Evolutionary conservation across 192 early-diverging fungal species (phyloP), one percentile per base, ranked within the genome.

Genomic region (Coemansia sp.): DNA sequence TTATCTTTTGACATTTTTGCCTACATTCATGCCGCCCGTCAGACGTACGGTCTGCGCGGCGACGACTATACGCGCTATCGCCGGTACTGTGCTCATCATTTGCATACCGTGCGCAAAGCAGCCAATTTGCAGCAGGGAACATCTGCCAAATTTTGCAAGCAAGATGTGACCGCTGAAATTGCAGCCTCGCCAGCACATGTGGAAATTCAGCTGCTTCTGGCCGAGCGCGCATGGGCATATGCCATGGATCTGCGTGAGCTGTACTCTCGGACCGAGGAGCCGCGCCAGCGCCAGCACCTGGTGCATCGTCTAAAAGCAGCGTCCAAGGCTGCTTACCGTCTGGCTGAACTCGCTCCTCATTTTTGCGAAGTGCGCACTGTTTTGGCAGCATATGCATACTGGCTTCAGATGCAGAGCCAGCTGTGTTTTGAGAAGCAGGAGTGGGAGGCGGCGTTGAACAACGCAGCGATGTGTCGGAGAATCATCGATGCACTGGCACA

Each of bases 211-310:
- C 42, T 77, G 13, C 61, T 77, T 3, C 63, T 71, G 42, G 59
- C 68, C 2, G 73, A 77, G 64, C 67, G 73, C 14, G 68, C 73
- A 5, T 77, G 73, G 73, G 73, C 73, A 2, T 70, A 56, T 41
- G 67, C 73, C 13, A 77, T 77, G 73, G 63, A 77, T 28, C 63
- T 77, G 3, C 67, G 68, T 52, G 73, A 77, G 59, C 63, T 59
- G 52, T 59, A 66, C 49, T 50, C 67, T 31, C 57, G 68, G 49
- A 77, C 73, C 9, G 73, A 77, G 48, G 73, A 77, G 58, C 63
- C 73, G 13, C 68, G 73, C 19, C 73, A 77, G 56, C 58, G 55
- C 45, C 70, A 77, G 43, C 73, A 77, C 26, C 21, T 71, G 21
- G 39, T 77, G 28, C 68, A 67, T 8, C 62, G 73, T 1, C 68